Percentiles rank a stretch among this genome's conserved stretches.
Conservation (phyloP, 768 basidiomycete species). For the Rickenella mellea region DNA sequence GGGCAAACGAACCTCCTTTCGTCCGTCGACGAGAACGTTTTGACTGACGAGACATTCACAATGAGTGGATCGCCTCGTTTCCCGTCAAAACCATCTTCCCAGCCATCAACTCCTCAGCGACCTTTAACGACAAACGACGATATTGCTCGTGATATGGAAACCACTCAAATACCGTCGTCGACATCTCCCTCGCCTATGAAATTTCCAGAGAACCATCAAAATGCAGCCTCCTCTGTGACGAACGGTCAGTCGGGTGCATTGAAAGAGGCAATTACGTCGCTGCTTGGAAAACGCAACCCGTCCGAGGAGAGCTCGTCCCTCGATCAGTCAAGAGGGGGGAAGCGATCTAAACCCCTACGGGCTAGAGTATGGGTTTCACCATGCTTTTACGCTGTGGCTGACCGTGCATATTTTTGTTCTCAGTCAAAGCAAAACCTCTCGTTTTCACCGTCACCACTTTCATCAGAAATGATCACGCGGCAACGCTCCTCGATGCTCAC, state of each 20-base stretch:
- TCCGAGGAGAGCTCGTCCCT: conserved; percentile 22
- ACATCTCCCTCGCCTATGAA: conserved; percentile 45
- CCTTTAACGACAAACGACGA: conserved; percentile 11
- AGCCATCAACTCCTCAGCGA: background rate
- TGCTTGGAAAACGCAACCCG: conserved; percentile 59
- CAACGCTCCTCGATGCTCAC: no score
- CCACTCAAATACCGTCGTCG: conserved; percentile 48
- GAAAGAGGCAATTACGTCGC: conserved; percentile 56
- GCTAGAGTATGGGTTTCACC: conserved; percentile 24
- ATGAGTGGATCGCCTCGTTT: no score
- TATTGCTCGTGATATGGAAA: conserved; percentile 17
- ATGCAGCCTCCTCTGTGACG: background rate
- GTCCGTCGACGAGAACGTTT: no score
- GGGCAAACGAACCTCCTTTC: no score
- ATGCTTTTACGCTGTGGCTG: background rate
- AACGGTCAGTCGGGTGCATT: conserved; percentile 46
- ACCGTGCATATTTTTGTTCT: background rate
- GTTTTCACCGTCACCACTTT: background rate
- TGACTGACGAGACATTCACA: no score
- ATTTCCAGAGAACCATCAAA: conserved; percentile 12
- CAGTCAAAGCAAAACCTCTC: background rate
- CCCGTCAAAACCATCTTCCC: no score
- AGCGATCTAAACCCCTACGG: conserved; percentile 27
- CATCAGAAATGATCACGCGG: no score
- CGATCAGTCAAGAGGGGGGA: conserved; percentile 17